Percentiles rank a stretch among this genome's conserved stretches.
Conservation (phyloP, 2,329 filamentous ascomycete genomes). For the Epichloe elymi region DNA sequence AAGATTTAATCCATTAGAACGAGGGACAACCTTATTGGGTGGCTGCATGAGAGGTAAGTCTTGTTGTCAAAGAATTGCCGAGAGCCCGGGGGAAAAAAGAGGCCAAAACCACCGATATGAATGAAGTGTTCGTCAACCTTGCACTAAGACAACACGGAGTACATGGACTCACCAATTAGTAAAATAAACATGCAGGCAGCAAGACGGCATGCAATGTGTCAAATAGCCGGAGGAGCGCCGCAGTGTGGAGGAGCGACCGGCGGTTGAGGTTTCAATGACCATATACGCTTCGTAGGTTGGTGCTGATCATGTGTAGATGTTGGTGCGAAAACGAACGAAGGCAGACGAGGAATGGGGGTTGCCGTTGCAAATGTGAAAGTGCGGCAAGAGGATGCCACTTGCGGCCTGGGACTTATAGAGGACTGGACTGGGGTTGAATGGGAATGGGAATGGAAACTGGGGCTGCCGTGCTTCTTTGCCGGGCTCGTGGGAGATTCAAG, state of each 20-base stretch:
- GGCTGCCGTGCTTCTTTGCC: constrained; percentile 4
- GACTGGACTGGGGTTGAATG: background rate
- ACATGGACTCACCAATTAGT: constrained; percentile 3
- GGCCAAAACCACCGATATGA: background rate
- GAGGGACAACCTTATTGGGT: background rate
- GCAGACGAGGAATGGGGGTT: constrained; percentile 15
- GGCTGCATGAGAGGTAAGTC: background rate
- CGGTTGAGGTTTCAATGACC: constrained; percentile 4
- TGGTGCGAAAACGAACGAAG: constrained; percentile 10
- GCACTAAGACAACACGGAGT: constrained; percentile 6
- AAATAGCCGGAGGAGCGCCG: background rate
- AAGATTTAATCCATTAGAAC: background rate
- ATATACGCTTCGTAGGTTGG: constrained; percentile 7
- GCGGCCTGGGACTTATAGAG: constrained; percentile 6
- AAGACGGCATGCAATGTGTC: constrained; percentile 1
- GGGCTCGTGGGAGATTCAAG: constrained; percentile 1
- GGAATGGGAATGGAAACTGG: background rate
- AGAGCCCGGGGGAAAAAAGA: background rate
- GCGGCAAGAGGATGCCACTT: constrained; percentile 11
- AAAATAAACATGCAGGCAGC: background rate
- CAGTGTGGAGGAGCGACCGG: background rate
- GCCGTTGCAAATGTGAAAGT: constrained; percentile 13
- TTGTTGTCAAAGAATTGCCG: background rate
- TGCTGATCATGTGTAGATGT: constrained; percentile 13
- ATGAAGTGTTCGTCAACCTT: background rate